Conservation (phyloP, 129 eudicot species). For the Lactuca sativa region DNA sequence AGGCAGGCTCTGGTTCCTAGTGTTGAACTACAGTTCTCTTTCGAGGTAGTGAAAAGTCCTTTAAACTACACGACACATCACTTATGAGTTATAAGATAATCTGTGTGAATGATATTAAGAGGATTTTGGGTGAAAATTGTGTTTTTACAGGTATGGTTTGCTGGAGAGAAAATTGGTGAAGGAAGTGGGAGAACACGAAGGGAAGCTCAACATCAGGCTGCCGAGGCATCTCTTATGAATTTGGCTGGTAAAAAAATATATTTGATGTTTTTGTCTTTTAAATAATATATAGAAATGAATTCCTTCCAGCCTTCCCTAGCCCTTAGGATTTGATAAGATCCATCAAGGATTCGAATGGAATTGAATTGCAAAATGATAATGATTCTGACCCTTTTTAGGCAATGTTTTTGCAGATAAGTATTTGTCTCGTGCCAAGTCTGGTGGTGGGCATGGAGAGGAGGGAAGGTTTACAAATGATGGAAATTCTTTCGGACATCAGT, state of each 20-base stretch:
- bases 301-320: no score
- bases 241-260: constrained; percentile 58
- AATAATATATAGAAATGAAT: neutral
- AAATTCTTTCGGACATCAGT: constrained; percentile 54
- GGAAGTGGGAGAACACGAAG: constrained; percentile 81
- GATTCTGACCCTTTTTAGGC: constrained; percentile 19
- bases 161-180: constrained; percentile 86
- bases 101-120: neutral
- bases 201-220: constrained; percentile 90
- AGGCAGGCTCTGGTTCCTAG: constrained; percentile 52
- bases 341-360: no score
- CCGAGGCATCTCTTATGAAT: constrained; percentile 76
- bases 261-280: neutral
- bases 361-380: neutral
- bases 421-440: constrained; percentile 48
- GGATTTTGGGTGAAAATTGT: constrained; percentile 1
- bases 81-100: constrained; percentile 13
- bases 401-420: constrained; percentile 63
- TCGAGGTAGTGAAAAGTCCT: constrained; percentile 52
- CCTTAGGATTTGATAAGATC: no score
- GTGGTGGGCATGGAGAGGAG: constrained; percentile 49
- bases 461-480: constrained; percentile 51
- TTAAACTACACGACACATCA: neutral
- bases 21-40: constrained; percentile 55
- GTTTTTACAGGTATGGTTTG: constrained; percentile 66